Conservation (phyloP, 176 grass and related monocot species). For the Aegilops speltoides region DNA sequence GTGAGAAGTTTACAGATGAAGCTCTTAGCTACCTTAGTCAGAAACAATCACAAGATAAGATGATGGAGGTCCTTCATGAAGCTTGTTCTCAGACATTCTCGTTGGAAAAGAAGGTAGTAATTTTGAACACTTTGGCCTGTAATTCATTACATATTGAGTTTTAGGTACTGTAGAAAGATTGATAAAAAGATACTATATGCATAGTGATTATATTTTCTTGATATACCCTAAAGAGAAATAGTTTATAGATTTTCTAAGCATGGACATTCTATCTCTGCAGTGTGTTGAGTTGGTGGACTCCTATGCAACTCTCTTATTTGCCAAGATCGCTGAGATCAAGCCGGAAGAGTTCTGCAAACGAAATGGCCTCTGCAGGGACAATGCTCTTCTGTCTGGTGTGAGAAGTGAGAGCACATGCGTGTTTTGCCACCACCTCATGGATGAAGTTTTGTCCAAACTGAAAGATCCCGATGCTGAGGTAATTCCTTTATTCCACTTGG, state of each 20-base stretch:
- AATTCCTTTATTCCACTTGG: neutral
- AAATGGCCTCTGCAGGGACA: slow-evolving; percentile 60
- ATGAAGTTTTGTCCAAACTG: slow-evolving; percentile 62
- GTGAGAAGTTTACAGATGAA: slow-evolving; percentile 53
- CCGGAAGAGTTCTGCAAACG: slow-evolving; percentile 76
- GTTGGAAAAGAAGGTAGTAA: slow-evolving; percentile 64
- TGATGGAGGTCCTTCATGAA: slow-evolving; percentile 53
- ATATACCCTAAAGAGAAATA: neutral
- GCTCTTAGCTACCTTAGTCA: slow-evolving; percentile 53
- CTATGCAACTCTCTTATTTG: slow-evolving; percentile 69
- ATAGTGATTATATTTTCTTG: neutral
- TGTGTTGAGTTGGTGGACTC: slow-evolving; percentile 72
- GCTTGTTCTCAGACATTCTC: slow-evolving; percentile 65
- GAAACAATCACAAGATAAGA: slow-evolving; percentile 64
- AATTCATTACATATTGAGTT: neutral
- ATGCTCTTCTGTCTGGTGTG: slow-evolving; percentile 17
- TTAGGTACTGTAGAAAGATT: neutral
- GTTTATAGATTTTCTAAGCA: neutral
- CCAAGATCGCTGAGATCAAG: slow-evolving; percentile 53
- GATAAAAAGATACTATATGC: neutral
- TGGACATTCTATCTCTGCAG: slow-evolving; percentile 40
- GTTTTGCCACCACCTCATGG: slow-evolving; percentile 62
- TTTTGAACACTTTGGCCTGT: neutral
- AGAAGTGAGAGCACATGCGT: slow-evolving; percentile 52
- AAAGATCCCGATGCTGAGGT: slow-evolving; percentile 92